Base-by-base conservation (phyloP, 2,329 filamentous ascomycete species). In the Balansia obtecta region DNA sequence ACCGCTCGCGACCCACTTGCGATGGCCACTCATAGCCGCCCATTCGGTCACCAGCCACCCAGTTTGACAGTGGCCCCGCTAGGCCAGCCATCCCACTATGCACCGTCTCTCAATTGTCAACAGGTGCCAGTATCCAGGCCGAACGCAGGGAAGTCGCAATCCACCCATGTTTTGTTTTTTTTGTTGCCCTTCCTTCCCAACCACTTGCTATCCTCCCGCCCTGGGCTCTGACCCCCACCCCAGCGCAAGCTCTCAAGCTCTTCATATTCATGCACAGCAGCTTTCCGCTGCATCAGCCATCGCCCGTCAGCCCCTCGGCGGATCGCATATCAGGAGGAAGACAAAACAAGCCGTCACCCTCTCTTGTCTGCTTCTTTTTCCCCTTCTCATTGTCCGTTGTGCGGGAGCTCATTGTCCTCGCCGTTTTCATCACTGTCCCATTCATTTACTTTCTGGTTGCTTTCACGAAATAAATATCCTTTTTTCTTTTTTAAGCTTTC, bases 41-140 rank as follows among this genome's bases (percentile, higher is more conserved):
- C 30, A 34, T 43, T 46, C 20, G n/a, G 39, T 51, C 60, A 53
- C 63, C 63, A 66, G 63, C 61, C 61, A 58, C 63, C 59, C 56
- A 53, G 57, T 61, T 65, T 56, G 45, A 38, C 55, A 55, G 55
- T 58, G 56, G 58, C 62, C 59, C 55, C 59, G 48, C 58, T 54
- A 11, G 20, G 12, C 55, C 60, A 41, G 58, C 20, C 41, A 16
- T 37, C 27, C 22, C 45, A 33, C 40, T 32, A 18, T 27, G 27
- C 27, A 27, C 27, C 7, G 27, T 46, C 15, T 20, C 30, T 22
- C 27, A 27, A 27, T 27, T 45, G 33, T 37, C 13, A 6, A 4
- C 11, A 9, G 16, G 22, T 16, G 4, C 39, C 12, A 16, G 39
- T n/a, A 6, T 42, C 39, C 9, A 37, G 33, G 33, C 33, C 8